Evolutionary conservation across 2,329 filamentous ascomycete genomes (phyloP).

Genomic region (Penicillium sp.): DNA sequence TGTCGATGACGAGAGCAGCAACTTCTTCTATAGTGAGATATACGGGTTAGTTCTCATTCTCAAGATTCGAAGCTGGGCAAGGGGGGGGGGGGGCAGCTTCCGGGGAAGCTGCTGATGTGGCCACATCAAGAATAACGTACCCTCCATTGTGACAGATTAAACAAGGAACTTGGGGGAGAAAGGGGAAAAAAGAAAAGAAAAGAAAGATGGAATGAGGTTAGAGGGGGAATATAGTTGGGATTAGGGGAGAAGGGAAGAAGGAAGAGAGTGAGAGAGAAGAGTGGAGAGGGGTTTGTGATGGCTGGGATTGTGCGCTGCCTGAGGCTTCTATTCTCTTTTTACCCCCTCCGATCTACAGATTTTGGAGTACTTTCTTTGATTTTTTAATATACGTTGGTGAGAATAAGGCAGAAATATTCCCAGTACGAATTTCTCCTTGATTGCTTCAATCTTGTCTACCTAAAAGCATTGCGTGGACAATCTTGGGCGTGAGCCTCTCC

Average conservation of each 20-base stretch:
- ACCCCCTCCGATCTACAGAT: slow-evolving; percentile 5
- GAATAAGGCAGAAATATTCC: slow-evolving; percentile 4
- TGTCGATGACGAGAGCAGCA: slow-evolving; percentile 99
- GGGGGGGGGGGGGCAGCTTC: slow-evolving; percentile 18
- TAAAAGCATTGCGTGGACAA: slow-evolving; percentile 8
- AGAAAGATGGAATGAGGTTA: slow-evolving; percentile 40
- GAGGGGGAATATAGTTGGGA: slow-evolving; percentile 30
- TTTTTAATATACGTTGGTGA: background rate
- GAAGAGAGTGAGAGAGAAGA: slow-evolving; percentile 17
- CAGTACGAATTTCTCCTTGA: background rate
- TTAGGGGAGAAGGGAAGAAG: slow-evolving; percentile 19
- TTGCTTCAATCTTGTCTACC: slow-evolving; percentile 4
- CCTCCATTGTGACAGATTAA: slow-evolving; percentile 58
- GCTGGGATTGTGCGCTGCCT: slow-evolving; percentile 23
- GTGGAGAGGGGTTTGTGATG: slow-evolving; percentile 29
- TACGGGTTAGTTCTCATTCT: slow-evolving; percentile 37
- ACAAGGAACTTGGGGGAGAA: slow-evolving; percentile 26
- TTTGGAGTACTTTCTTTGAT: background rate
- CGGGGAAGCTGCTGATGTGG: slow-evolving; percentile 29
- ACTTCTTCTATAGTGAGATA: slow-evolving; percentile 80
- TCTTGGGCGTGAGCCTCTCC: slow-evolving; percentile 5
- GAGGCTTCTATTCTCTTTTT: background rate
- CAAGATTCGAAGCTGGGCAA: slow-evolving; percentile 13
- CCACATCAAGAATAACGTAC: slow-evolving; percentile 51
- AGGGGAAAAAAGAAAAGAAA: slow-evolving; percentile 34